These are phyloP conservation scores for Chenopodium formosanum DNA, from an alignment of 148 eudicot genomes.

Conservation along the genomic window DNA sequence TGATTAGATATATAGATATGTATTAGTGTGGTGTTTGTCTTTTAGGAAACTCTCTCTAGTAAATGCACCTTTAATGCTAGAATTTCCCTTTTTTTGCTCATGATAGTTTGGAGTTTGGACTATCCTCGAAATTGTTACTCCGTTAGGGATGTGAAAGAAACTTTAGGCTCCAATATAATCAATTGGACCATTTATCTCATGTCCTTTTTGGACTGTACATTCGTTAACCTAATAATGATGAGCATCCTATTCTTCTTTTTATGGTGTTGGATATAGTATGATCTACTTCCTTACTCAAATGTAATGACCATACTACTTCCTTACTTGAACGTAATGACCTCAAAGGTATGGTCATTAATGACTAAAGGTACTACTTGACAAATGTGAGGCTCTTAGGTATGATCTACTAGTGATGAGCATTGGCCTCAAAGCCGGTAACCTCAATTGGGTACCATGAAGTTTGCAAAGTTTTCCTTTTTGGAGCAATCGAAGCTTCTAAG, in stretches of 20 bases:
- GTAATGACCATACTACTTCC: no score
- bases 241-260: neutral
- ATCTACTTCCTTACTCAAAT: neutral
- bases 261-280: neutral
- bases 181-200: neutral
- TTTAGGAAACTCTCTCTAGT: neutral
- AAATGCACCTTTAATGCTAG: neutral
- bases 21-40: neutral
- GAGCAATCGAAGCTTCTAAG: no score
- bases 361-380: neutral
- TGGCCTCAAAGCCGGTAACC: no score
- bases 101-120: neutral
- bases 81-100: neutral
- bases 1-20: neutral
- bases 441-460: no score
- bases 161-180: neutral
- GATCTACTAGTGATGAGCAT: neutral
- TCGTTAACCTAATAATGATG: neutral
- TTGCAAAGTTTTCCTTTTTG: no score
- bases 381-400: neutral
- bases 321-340: neutral
- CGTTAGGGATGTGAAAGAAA: neutral
- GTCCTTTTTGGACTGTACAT: neutral
- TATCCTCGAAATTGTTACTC: neutral
- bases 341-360: neutral